Percentiles rank a stretch among this genome's conserved stretches.
Conservation (phyloP, 805 yeast genomes). For the Hanseniaspora mollemarum region DNA sequence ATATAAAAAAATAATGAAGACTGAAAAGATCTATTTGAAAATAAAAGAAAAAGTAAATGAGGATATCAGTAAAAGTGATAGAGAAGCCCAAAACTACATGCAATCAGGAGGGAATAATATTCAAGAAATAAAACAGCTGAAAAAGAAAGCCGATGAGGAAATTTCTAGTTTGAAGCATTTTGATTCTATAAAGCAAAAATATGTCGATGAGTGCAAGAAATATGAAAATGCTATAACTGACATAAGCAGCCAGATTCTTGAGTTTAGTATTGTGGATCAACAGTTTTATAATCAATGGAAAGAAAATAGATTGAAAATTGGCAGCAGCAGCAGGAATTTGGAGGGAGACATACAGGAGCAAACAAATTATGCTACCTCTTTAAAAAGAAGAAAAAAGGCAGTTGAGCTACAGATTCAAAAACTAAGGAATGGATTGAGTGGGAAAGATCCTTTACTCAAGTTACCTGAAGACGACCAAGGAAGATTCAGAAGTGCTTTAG, state of each 20-base stretch:
- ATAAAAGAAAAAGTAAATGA: background rate
- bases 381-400: background rate
- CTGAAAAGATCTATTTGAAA: conserved; percentile 20
- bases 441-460: conserved; percentile 6
- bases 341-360: background rate
- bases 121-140: background rate
- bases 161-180: conserved; percentile 2
- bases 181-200: background rate
- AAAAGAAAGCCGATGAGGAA: background rate
- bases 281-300: background rate
- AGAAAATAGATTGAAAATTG: background rate
- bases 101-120: background rate
- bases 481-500: conserved; percentile 20
- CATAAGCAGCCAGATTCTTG: background rate
- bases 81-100: background rate
- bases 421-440: background rate
- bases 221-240: background rate
- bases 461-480: conserved; percentile 6
- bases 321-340: background rate
- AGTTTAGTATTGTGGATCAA: background rate
- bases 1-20: conserved; percentile 22
- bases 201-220: background rate
- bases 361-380: background rate
- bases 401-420: background rate
- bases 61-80: background rate